Percentiles rank a stretch among this genome's conserved stretches.
Evolutionary conservation across 768 basidiomycete species (phyloP).

Genomic region (Lyophyllum shimeji): DNA sequence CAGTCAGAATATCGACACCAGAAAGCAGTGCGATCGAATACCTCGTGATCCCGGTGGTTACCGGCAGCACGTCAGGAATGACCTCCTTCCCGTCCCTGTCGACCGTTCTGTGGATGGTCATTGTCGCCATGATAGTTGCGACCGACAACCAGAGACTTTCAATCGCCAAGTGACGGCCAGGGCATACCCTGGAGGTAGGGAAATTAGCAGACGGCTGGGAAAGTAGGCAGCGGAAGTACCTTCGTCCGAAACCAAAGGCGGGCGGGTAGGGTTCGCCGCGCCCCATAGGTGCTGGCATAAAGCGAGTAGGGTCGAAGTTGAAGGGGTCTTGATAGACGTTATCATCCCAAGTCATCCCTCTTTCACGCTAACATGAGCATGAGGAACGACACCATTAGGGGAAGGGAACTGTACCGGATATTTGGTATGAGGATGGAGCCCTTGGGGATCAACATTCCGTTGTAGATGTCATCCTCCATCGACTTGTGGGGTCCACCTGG

Average conservation of each 20-base stretch:
- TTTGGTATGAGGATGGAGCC: slow-evolving; percentile 15
- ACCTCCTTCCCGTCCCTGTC: slow-evolving; percentile 5
- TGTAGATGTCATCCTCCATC: slow-evolving; percentile 15
- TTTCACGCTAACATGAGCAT: background rate
- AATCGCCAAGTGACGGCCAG: background rate
- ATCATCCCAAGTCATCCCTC: slow-evolving; percentile 15
- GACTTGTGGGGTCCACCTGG: slow-evolving; percentile 9
- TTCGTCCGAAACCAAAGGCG: background rate
- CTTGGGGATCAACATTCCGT: slow-evolving; percentile 17
- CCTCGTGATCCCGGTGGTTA: background rate
- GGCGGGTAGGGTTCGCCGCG: background rate
- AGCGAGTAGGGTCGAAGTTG: background rate
- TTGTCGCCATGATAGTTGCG: background rate
- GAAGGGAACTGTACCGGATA: background rate
- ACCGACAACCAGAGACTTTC: slow-evolving; percentile 2
- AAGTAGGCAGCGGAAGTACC: background rate
- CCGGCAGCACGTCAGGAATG: background rate
- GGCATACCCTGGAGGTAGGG: background rate
- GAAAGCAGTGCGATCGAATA: background rate
- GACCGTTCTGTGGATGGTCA: slow-evolving; percentile 1
- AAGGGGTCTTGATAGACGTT: slow-evolving; percentile 9
- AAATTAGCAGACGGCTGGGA: background rate
- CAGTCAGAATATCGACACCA: background rate
- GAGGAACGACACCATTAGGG: background rate
- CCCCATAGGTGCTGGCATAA: background rate